Conservation (phyloP, 2,329 filamentous ascomycete genomes). For the Alternaria infectoria region DNA sequence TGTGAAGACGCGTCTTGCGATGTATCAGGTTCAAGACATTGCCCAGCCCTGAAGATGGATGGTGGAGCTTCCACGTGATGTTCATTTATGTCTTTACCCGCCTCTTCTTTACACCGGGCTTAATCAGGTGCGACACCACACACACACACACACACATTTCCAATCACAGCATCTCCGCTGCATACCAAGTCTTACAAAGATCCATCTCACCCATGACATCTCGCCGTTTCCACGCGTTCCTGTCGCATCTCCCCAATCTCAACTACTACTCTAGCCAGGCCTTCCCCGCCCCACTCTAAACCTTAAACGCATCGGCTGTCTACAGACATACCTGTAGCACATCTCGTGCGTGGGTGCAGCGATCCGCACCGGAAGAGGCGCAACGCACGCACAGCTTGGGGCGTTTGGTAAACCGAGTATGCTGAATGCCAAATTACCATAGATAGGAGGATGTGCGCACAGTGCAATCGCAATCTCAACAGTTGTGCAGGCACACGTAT, state of each 20-base stretch:
- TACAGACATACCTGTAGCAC: not conserved
- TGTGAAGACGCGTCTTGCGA: not conserved
- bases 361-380: not conserved
- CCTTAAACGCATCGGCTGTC: not conserved
- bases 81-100: not conserved
- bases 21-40: not conserved
- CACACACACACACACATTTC: not conserved
- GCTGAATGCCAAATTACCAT: not conserved
- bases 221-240: not conserved
- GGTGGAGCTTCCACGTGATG: not conserved
- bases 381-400: not conserved
- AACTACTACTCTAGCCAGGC: not conserved
- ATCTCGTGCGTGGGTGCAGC: not conserved
- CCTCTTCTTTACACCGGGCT: not conserved
- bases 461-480: not conserved
- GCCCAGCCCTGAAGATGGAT: not conserved
- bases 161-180: not conserved
- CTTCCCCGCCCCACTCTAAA: not conserved
- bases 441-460: not conserved
- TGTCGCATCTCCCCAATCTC: not conserved
- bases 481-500: not conserved
- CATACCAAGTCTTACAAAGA: not conserved
- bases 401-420: not conserved
- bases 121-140: not conserved
- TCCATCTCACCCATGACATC: not conserved